phyloP scores from a whole-genome alignment of 768 basidiomycete species.

The Rhizopogon rudus region DNA sequence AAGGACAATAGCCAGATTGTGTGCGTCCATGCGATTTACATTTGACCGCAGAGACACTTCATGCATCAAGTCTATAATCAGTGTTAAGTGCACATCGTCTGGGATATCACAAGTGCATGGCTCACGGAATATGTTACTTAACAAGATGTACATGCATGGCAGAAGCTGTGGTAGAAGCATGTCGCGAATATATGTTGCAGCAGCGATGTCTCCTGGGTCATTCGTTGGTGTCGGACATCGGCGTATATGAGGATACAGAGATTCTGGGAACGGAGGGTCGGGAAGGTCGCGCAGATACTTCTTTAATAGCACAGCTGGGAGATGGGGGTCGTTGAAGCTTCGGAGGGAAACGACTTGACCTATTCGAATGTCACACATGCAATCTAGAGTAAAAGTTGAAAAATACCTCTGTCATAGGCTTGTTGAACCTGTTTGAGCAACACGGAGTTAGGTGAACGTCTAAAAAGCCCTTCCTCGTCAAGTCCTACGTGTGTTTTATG shows the following conservation, averaged over 20 bases:
- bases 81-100: background rate
- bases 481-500: slow-evolving; percentile 32
- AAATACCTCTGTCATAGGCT: slow-evolving; percentile 75
- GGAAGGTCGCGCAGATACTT: slow-evolving; percentile 82
- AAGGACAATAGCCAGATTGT: slow-evolving; percentile 77
- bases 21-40: slow-evolving; percentile 76
- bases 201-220: slow-evolving; percentile 51
- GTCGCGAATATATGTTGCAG: slow-evolving; percentile 64
- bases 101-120: background rate
- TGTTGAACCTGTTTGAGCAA: slow-evolving; percentile 72
- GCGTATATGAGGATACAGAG: slow-evolving; percentile 56
- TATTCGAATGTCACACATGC: slow-evolving; percentile 20
- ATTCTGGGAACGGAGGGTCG: slow-evolving; percentile 71
- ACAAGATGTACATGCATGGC: slow-evolving; percentile 66
- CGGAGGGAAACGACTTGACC: slow-evolving; percentile 75
- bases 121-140: slow-evolving; percentile 66
- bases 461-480: slow-evolving; percentile 75
- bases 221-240: slow-evolving; percentile 58
- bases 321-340: slow-evolving; percentile 72
- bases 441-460: slow-evolving; percentile 71
- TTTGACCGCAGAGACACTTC: slow-evolving; percentile 67
- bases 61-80: slow-evolving; percentile 62
- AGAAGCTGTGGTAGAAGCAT: slow-evolving; percentile 61
- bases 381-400: background rate
- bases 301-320: slow-evolving; percentile 83